Percentiles rank a stretch among this genome's conserved stretches.
These are phyloP conservation scores for Lentinus polychrous DNA, from an alignment of 1,284 basidiomycete species.

Conservation along the genomic window DNA sequence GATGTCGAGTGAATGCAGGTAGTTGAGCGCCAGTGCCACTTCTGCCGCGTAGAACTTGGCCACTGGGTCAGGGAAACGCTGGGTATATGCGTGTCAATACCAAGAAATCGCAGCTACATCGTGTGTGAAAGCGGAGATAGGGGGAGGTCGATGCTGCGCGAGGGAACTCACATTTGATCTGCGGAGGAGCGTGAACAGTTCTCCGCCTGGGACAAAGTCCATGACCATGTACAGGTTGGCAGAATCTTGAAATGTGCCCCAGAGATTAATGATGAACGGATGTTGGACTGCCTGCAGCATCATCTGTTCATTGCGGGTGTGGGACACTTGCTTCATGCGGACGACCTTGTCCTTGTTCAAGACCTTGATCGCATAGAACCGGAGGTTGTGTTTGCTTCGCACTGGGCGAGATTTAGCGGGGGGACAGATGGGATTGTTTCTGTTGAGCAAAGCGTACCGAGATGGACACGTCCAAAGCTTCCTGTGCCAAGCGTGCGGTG, in stretches of 20 bases:
- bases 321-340: slow-evolving; percentile 94
- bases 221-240: slow-evolving; percentile 99
- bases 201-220: slow-evolving; percentile 98
- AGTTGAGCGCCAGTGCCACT: slow-evolving; percentile 91
- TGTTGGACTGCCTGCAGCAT: slow-evolving; percentile 90
- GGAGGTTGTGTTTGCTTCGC: slow-evolving; percentile 85
- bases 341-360: slow-evolving; percentile 93
- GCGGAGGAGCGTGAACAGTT: slow-evolving; percentile 88
- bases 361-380: slow-evolving; percentile 95
- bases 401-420: slow-evolving; percentile 34
- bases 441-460: slow-evolving; percentile 49
- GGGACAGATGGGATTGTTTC: neutral
- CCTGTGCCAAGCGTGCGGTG: slow-evolving; percentile 85
- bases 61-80: slow-evolving; percentile 97
- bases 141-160: neutral
- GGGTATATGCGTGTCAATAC: slow-evolving; percentile 10
- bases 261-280: slow-evolving; percentile 96
- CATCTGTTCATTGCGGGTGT: slow-evolving; percentile 93
- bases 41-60: slow-evolving; percentile 99
- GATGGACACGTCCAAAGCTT: slow-evolving; percentile 91
- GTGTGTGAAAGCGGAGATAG: neutral
- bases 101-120: neutral
- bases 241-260: slow-evolving; percentile 95
- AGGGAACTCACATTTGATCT: slow-evolving; percentile 69
- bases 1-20: slow-evolving; percentile 87